Evolutionary conservation across 331 rosid species (phyloP).

Genomic region (Malus hybrid): DNA sequence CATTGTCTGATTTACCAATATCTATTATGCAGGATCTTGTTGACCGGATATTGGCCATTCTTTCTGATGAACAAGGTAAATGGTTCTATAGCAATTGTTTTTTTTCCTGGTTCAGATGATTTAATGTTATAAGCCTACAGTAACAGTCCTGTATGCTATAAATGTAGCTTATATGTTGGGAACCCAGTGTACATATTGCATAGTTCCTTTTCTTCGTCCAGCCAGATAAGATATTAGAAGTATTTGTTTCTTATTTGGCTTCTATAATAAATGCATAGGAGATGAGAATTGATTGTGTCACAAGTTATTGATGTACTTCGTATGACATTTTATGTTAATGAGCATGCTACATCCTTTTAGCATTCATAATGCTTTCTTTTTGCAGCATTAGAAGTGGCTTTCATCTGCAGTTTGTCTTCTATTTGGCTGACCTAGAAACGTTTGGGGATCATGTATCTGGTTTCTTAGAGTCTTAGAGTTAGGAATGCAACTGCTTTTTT

Average conservation of each 20-base stretch:
- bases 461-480: not conserved
- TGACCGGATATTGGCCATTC: constrained; percentile 54
- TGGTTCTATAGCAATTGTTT: not conserved
- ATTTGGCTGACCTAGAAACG: not conserved
- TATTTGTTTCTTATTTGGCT: not conserved
- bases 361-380: not conserved
- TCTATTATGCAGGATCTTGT: constrained; percentile 56
- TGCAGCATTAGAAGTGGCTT: not conserved
- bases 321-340: not conserved
- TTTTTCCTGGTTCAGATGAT: not conserved
- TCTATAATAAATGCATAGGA: not conserved
- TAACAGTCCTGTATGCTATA: not conserved
- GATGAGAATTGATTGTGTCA: not conserved
- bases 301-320: not conserved
- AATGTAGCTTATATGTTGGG: not conserved
- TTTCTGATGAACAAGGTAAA: constrained; percentile 84
- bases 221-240: not conserved
- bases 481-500: not conserved
- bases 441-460: not conserved
- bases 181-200: not conserved
- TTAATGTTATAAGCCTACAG: not conserved
- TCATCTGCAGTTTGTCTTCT: not conserved
- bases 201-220: not conserved
- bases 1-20: constrained; percentile 6
- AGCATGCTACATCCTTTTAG: not conserved